Evolutionary conservation across 164 flowering plant genomes (phyloP).

Genomic region (Vitis labrusca): DNA sequence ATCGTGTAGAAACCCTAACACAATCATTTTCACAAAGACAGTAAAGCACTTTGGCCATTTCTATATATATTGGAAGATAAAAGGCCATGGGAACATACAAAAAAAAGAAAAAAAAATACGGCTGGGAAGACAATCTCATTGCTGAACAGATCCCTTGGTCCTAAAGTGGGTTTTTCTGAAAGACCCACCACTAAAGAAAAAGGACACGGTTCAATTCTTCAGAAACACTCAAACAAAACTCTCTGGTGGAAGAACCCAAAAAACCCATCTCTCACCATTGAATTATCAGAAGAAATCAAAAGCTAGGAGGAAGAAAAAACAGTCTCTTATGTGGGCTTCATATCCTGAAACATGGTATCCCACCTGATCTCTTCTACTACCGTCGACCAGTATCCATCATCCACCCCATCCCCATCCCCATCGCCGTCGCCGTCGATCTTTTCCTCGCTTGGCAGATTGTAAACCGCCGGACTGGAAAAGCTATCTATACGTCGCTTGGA

Average conservation of each 20-base stretch:
- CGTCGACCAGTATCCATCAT: conserved; percentile 35
- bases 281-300: conserved; percentile 1
- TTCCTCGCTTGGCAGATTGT: conserved; percentile 23
- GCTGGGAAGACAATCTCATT: conserved; percentile 24
- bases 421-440: conserved; percentile 12
- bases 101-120: neutral
- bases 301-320: conserved; percentile 8
- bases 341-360: conserved; percentile 65
- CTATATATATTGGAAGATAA: conserved; percentile 1
- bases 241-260: conserved; percentile 38
- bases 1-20: neutral
- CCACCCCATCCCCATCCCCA: conserved; percentile 33
- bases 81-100: conserved; percentile 9
- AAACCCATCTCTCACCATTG: conserved; percentile 40
- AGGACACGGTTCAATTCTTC: conserved; percentile 6
- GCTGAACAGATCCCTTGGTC: conserved; percentile 16
- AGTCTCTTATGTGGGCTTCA: conserved; percentile 57
- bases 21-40: neutral
- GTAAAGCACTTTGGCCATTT: conserved; percentile 3
- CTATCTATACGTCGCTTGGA: conserved; percentile 15
- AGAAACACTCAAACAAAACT: conserved; percentile 9
- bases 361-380: conserved; percentile 57
- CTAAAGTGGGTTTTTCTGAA: conserved; percentile 16
- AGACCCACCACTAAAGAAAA: conserved; percentile 31
- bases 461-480: conserved; percentile 44